These are phyloP conservation scores for Penicillium hordei DNA, from an alignment of 2,329 filamentous ascomycete genomes.

Conservation along the genomic window DNA sequence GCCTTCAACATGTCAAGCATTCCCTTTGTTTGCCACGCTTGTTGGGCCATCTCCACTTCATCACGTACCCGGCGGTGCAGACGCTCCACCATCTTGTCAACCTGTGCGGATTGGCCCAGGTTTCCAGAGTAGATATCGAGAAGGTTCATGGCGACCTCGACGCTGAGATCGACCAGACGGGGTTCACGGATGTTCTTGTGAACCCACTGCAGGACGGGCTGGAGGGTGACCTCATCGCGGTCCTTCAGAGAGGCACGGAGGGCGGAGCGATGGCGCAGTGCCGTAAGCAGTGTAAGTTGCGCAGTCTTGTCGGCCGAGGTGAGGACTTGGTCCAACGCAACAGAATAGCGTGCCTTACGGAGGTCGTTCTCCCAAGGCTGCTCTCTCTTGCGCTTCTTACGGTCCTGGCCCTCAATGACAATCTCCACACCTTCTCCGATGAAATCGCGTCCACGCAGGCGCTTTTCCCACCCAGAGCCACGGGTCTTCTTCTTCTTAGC, in stretches of 20 bases:
- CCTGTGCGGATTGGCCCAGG: constrained; percentile 68
- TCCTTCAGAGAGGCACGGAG: constrained; percentile 75
- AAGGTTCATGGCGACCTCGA: constrained; percentile 78
- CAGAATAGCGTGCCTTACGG: constrained; percentile 72
- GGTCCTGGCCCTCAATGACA: constrained; percentile 70
- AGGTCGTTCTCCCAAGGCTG: constrained; percentile 79
- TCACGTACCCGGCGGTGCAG: constrained; percentile 69
- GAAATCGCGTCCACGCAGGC: constrained; percentile 70
- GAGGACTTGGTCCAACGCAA: constrained; percentile 78
- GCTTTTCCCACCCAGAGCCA: constrained; percentile 61
- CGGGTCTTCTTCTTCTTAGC: constrained; percentile 67
- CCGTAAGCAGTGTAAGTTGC: constrained; percentile 75
- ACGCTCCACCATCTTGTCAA: constrained; percentile 68
- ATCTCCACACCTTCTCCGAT: constrained; percentile 84
- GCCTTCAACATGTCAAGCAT: constrained; percentile 76
- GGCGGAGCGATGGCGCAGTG: constrained; percentile 83
- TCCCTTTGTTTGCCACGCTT: constrained; percentile 76
- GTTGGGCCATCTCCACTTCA: constrained; percentile 80
- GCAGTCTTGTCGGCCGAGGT: constrained; percentile 58
- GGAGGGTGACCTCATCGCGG: constrained; percentile 76
- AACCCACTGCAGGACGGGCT: constrained; percentile 82
- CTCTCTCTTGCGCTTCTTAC: constrained; percentile 63
- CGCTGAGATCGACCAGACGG: constrained; percentile 74
- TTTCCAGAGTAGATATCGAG: constrained; percentile 86
- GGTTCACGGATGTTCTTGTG: constrained; percentile 79